phyloP scores from a whole-genome alignment of 352 stramenopile genomes.

The Globisporangium megalacanthum region DNA sequence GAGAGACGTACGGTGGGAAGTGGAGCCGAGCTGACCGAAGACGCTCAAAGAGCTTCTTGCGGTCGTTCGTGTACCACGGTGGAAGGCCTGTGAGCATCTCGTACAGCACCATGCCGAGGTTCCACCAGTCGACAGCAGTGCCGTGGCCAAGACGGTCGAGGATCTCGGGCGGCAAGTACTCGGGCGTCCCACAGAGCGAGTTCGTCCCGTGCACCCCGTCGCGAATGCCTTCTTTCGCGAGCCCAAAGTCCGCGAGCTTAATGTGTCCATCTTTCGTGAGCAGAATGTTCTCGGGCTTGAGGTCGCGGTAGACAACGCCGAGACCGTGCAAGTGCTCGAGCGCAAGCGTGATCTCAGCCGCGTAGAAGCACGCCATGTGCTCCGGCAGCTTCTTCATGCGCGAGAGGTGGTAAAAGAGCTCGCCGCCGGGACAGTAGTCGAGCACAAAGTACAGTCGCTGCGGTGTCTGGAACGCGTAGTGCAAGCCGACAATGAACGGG shows the following conservation, averaged over 20 bases:
- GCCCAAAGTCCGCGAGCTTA: slow-evolving; percentile 88
- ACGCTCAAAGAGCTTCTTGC: slow-evolving; percentile 86
- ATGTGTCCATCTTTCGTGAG: slow-evolving; percentile 80
- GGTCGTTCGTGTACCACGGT: slow-evolving; percentile 87
- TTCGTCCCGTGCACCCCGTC: slow-evolving; percentile 65
- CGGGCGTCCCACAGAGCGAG: slow-evolving; percentile 81
- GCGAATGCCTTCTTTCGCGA: slow-evolving; percentile 76
- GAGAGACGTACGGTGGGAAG: slow-evolving; percentile 82
- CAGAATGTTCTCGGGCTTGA: slow-evolving; percentile 86
- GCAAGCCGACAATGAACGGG: slow-evolving; percentile 85
- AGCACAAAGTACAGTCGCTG: slow-evolving; percentile 96
- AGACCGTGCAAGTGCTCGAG: slow-evolving; percentile 87
- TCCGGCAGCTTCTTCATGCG: slow-evolving; percentile 86
- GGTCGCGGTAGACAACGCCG: slow-evolving; percentile 85
- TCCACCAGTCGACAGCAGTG: slow-evolving; percentile 94
- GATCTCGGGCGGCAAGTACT: slow-evolving; percentile 87
- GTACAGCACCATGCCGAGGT: slow-evolving; percentile 76
- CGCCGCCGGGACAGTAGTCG: slow-evolving; percentile 85
- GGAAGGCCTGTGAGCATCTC: slow-evolving; percentile 81
- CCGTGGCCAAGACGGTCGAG: slow-evolving; percentile 75
- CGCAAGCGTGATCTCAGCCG: slow-evolving; percentile 87
- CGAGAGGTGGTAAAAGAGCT: slow-evolving; percentile 87
- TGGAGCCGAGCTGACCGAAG: slow-evolving; percentile 71
- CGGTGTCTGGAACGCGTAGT: slow-evolving; percentile 86
- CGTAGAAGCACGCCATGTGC: slow-evolving; percentile 88